phyloP scores from a whole-genome alignment of 139 green algal species.

The Chlamydomonas sp. region DNA sequence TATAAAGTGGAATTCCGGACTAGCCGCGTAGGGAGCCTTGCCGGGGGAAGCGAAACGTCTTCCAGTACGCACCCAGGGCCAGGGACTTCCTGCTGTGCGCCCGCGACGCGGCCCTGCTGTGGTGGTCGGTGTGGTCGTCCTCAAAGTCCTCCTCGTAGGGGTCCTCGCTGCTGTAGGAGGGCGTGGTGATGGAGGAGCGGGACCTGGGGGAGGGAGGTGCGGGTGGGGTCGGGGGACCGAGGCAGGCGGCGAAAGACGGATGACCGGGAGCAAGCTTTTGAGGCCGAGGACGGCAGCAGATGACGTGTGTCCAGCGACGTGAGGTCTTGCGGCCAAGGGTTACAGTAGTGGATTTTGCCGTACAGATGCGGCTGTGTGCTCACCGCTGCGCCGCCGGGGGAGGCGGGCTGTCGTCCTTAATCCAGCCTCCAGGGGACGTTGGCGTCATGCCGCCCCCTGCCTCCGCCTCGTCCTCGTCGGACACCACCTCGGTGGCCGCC shows the following conservation, averaged over 20 bases:
- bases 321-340: too few species aligned
- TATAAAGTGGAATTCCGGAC: too few species aligned
- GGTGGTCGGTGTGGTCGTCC: background rate
- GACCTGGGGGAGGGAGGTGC: background rate
- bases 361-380: background rate
- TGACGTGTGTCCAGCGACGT: too few species aligned
- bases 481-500: background rate
- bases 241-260: too few species aligned
- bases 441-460: background rate
- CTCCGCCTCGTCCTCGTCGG: background rate
- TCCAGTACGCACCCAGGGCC: too few species aligned
- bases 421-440: constrained; percentile 17
- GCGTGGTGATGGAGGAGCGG: background rate
- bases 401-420: constrained; percentile 9
- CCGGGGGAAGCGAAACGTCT: too few species aligned
- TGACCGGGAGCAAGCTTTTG: too few species aligned
- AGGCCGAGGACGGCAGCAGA: too few species aligned
- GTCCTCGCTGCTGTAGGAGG: background rate
- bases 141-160: constrained; percentile 15
- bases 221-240: too few species aligned
- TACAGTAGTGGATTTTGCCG: background rate
- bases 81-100: background rate
- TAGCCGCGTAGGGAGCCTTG: too few species aligned
- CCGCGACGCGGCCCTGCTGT: background rate
- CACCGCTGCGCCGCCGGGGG: too few species aligned